Conservation (phyloP, 306 rosid genomes). For the Heteromeles arbutifolia region DNA sequence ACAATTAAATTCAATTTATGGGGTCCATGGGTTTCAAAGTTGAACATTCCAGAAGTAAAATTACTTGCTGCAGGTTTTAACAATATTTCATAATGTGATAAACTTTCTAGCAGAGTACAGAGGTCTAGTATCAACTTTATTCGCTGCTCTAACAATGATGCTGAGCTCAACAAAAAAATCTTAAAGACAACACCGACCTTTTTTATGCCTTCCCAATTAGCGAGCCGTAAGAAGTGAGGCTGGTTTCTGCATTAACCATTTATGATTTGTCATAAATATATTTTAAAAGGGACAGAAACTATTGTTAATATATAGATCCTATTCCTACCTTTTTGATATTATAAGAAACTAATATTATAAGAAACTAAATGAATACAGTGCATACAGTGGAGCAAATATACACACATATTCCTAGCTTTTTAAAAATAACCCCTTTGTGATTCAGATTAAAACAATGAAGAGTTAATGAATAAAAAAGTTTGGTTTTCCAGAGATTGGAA, state of each 20-base stretch:
- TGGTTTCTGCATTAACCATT: constrained; percentile 67
- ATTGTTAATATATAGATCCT: background rate
- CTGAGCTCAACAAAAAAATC: background rate
- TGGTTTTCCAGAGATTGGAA: too few species aligned
- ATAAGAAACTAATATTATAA: background rate
- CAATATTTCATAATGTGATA: background rate
- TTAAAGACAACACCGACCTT: constrained; percentile 35
- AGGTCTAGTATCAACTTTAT: background rate
- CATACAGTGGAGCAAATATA: background rate
- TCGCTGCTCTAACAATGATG: background rate
- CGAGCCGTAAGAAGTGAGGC: constrained; percentile 73
- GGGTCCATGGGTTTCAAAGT: background rate
- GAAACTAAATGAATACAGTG: background rate
- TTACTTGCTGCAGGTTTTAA: background rate
- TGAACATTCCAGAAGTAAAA: background rate
- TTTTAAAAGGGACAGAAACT: constrained; percentile 4
- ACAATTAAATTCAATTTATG: background rate
- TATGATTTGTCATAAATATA: constrained; percentile 15
- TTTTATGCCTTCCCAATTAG: constrained; percentile 92
- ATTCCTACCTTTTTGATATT: background rate
- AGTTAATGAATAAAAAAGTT: too few species aligned
- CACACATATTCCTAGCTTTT: background rate
- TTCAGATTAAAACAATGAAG: too few species aligned
- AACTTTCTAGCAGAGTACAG: background rate
- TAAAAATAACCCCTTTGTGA: too few species aligned